These are phyloP conservation scores for Kalmanozyma brasiliensis DNA, from an alignment of 1,284 basidiomycete species.

Conservation along the genomic window DNA sequence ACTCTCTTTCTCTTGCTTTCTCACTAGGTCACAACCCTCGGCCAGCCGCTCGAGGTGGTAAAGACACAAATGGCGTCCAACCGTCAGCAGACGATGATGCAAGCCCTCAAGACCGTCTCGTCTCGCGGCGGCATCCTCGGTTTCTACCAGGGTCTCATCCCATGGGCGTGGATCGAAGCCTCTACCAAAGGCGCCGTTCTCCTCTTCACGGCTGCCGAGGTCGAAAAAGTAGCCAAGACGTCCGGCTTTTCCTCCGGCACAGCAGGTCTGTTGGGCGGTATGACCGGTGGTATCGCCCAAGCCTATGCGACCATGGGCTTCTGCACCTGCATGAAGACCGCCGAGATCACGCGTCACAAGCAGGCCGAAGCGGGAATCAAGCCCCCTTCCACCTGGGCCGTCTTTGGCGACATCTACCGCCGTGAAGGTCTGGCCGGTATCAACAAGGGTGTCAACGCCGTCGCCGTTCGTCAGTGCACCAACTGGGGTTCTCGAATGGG, in stretches of 20 bases:
- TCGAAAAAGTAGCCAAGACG: conserved; percentile 78
- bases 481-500: conserved; percentile 99
- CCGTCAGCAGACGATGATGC: conserved; percentile 82
- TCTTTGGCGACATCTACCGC: conserved; percentile 93
- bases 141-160: conserved; percentile 98
- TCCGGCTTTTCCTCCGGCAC: conserved; percentile 82
- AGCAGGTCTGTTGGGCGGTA: conserved; percentile 91
- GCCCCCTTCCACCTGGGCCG: conserved; percentile 86
- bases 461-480: conserved; percentile 91
- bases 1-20: conserved; percentile 15
- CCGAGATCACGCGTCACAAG: conserved; percentile 97
- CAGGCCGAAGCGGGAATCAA: conserved; percentile 87
- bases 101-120: conserved; percentile 88
- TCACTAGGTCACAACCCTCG: conserved; percentile 89
- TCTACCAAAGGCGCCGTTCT: conserved; percentile 98
- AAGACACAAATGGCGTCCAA: conserved; percentile 77
- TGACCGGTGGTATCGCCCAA: conserved; percentile 96
- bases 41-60: conserved; percentile 96
- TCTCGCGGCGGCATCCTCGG: conserved; percentile 87
- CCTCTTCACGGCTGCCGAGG: conserved; percentile 93
- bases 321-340: conserved; percentile 77
- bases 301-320: conserved; percentile 99
- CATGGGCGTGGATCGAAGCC: conserved; percentile 99
- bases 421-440: conserved; percentile 93
- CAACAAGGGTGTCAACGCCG: conserved; percentile 99